Percentiles rank a stretch among this genome's conserved stretches.
phyloP scores from a whole-genome alignment of 2,329 filamentous ascomycete species.

The Fusarium clavum region DNA sequence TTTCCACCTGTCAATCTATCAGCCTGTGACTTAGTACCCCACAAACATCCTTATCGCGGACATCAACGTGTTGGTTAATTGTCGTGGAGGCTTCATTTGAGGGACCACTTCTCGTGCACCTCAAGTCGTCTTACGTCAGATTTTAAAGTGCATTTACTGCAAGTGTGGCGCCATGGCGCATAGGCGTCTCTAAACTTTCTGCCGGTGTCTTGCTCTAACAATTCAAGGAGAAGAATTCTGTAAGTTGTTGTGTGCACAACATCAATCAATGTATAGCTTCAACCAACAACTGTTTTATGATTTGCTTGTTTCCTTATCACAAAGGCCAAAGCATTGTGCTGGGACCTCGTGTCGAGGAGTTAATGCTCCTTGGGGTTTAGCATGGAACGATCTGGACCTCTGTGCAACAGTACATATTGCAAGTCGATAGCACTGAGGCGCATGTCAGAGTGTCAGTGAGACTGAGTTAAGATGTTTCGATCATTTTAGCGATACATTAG shows the following conservation, averaged over 20 bases:
- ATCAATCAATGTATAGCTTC: background rate
- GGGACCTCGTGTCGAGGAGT: background rate
- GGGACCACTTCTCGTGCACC: background rate
- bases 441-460: no score
- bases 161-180: background rate
- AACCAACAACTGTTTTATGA: background rate
- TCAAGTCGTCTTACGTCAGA: conserved; percentile 8
- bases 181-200: background rate
- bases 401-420: background rate
- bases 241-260: background rate
- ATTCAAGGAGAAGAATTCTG: no score
- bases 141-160: background rate
- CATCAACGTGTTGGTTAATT: background rate
- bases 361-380: background rate
- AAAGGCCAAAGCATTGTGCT: background rate
- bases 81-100: background rate
- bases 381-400: background rate
- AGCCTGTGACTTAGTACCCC: background rate
- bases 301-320: background rate
- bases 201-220: background rate
- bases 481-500: background rate
- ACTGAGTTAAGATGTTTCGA: background rate
- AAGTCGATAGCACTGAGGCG: background rate
- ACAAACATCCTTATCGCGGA: background rate
- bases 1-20: no score